phyloP scores from a whole-genome alignment of 2,329 filamentous ascomycete genomes.

The Aspergillus unguis region DNA sequence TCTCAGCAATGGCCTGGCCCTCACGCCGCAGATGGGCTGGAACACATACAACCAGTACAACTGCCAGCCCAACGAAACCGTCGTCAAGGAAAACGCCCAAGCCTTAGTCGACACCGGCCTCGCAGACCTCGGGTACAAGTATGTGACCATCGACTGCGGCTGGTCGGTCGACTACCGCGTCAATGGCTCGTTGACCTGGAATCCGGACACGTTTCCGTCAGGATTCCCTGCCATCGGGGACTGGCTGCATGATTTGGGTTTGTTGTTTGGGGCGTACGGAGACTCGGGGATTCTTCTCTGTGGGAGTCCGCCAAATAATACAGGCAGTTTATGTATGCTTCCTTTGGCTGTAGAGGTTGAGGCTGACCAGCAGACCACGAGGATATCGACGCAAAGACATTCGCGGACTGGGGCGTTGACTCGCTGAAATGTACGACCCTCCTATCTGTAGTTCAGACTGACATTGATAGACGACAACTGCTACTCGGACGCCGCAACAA shows the following conservation, averaged over 20 bases:
- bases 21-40: conserved; percentile 44
- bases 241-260: conserved; percentile 39
- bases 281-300: conserved; percentile 45
- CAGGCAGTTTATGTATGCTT: conserved; percentile 37
- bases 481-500: conserved; percentile 41
- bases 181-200: conserved; percentile 43
- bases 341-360: neutral
- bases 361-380: conserved; percentile 37
- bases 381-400: conserved; percentile 41
- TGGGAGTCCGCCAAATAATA: conserved; percentile 27
- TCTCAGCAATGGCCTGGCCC: conserved; percentile 24
- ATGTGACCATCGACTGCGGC: conserved; percentile 58
- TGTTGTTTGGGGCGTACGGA: conserved; percentile 46
- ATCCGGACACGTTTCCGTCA: conserved; percentile 38
- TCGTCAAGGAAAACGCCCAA: conserved; percentile 52
- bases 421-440: conserved; percentile 48
- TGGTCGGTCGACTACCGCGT: conserved; percentile 47
- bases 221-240: conserved; percentile 42
- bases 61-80: conserved; percentile 49
- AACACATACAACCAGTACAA: conserved; percentile 59
- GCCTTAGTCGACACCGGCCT: conserved; percentile 54
- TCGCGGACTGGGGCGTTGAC: conserved; percentile 37
- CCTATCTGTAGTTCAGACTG: neutral
- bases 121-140: conserved; percentile 52
- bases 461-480: conserved; percentile 47